Percentiles rank a stretch among this genome's conserved stretches.
These are phyloP conservation scores for Solanum hybrid DNA, from an alignment of 305 asterid genomes.

Conservation along the genomic window DNA sequence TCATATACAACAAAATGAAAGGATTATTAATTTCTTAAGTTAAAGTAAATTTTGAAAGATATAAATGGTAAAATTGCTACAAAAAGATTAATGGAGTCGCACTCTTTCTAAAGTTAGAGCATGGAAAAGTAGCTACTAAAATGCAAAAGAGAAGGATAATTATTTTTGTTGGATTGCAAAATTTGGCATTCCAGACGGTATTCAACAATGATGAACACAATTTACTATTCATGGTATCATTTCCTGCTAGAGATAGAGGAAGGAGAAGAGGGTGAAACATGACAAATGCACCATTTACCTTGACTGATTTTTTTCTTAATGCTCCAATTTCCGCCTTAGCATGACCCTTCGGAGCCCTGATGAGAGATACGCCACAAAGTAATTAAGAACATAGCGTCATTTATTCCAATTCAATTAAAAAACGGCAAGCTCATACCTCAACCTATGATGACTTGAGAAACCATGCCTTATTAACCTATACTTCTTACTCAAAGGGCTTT, in stretches of 20 bases:
- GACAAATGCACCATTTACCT: constrained; percentile 35
- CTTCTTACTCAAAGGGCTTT: not conserved
- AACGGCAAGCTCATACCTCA: not conserved
- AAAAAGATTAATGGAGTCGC: not conserved
- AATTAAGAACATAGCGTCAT: not conserved
- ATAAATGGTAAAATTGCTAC: not conserved
- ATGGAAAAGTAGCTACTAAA: not conserved
- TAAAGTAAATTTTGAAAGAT: not conserved
- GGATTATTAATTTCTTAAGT: not conserved
- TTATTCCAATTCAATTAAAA: not conserved
- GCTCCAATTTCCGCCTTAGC: constrained; percentile 32
- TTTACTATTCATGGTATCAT: not conserved
- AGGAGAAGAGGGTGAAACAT: constrained; percentile 2
- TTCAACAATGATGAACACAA: not conserved
- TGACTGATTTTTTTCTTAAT: constrained; percentile 38
- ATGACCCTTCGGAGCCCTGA: constrained; percentile 58
- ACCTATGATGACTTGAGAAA: not conserved
- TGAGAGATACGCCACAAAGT: constrained; percentile 1
- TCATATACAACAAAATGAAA: not conserved
- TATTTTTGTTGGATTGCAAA: not conserved
- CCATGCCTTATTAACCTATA: not conserved
- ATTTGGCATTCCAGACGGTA: not conserved
- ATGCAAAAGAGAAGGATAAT: not conserved
- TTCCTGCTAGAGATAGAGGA: not conserved
- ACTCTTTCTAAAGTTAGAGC: not conserved